Evolutionary conservation across 179 eudicot genomes (phyloP).

Genomic region (Silene vulgaris): DNA sequence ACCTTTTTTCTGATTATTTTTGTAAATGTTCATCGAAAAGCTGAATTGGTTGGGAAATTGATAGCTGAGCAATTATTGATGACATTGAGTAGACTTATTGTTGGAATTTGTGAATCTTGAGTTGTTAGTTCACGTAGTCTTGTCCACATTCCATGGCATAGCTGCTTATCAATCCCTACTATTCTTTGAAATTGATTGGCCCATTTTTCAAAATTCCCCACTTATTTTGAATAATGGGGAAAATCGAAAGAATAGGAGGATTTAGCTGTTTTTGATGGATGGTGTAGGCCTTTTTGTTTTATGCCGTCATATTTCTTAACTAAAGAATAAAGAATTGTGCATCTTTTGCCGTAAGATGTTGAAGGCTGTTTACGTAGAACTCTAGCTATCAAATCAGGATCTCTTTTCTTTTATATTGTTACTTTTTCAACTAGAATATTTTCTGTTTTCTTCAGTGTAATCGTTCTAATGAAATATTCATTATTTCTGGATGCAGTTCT

Average conservation of each 20-base stretch:
- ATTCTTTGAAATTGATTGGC: neutral
- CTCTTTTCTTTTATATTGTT: constrained; percentile 1
- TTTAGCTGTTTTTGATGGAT: neutral
- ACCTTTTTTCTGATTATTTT: neutral
- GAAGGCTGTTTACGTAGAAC: neutral
- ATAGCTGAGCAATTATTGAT: constrained; percentile 12
- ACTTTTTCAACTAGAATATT: neutral
- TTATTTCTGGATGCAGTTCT: constrained; percentile 56
- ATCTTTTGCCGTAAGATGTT: neutral
- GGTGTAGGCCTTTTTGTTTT: too few species aligned
- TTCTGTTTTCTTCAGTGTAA: neutral
- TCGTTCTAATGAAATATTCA: neutral
- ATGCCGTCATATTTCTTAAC: too few species aligned
- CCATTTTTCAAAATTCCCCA: neutral
- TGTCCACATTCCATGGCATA: neutral
- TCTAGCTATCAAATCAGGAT: neutral
- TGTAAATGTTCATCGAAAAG: neutral
- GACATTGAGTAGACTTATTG: neutral
- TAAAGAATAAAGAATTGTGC: too few species aligned
- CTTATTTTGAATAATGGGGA: too few species aligned
- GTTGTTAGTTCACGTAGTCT: neutral
- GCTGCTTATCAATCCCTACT: neutral
- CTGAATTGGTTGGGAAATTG: neutral
- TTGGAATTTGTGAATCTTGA: neutral
- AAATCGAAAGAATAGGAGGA: too few species aligned